Conservation (phyloP, 164 flowering plant species). For the Platanus orientalis region DNA sequence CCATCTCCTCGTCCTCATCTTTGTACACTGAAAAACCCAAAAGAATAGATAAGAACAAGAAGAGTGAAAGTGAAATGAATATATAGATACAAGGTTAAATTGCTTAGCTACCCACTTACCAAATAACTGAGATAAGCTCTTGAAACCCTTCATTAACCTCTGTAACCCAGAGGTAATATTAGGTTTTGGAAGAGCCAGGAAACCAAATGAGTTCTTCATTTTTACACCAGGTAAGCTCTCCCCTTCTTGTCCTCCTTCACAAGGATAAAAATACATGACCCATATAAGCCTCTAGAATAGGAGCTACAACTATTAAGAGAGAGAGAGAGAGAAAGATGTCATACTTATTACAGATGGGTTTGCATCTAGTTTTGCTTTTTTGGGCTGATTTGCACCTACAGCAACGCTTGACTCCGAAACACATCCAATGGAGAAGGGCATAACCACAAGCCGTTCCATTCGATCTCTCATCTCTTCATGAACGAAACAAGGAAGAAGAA, state of each 20-base stretch:
- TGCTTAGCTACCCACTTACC: conserved; percentile 34
- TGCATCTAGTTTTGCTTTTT: conserved; percentile 28
- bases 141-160: conserved; percentile 61
- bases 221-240: conserved; percentile 37
- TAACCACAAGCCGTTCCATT: conserved; percentile 51
- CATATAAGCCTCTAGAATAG: not conserved
- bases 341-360: conserved; percentile 20
- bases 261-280: conserved; percentile 1
- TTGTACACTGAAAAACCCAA: conserved; percentile 36
- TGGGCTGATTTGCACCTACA: conserved; percentile 11
- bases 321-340: conserved; percentile 9
- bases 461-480: conserved; percentile 40
- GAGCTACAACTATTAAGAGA: not conserved
- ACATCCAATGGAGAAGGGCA: conserved; percentile 49
- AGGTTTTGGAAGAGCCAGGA: conserved; percentile 42
- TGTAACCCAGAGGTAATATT: conserved; percentile 51
- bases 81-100: not conserved
- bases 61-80: too few species aligned
- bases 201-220: conserved; percentile 51
- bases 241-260: conserved; percentile 30
- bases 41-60: not conserved
- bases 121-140: conserved; percentile 68
- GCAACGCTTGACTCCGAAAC: conserved; percentile 40
- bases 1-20: conserved; percentile 44
- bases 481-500: not conserved